Evolutionary conservation across 176 grass and related monocot species (phyloP), one percentile per base, ranked within the genome.

Genomic region (Bromus sterilis): DNA sequence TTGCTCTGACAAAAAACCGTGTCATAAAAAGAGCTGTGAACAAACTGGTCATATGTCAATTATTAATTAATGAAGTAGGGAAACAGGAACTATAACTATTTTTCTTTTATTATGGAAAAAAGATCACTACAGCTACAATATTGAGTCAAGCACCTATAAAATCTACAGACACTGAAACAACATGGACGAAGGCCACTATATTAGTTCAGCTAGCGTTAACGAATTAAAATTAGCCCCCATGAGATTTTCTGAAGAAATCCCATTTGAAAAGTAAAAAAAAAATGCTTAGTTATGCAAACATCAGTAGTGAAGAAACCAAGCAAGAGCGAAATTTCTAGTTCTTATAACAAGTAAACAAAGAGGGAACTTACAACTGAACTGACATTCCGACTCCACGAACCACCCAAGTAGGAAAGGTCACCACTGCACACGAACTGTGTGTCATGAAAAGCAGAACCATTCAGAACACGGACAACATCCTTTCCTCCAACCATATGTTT

Each of bases 401-500:
- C 95, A 26, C 95, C 92, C 12, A 93, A 83, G 76, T 94, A 98
- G 2, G 90, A 89, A 62, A 95, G 95, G 29, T 98, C 88, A 4
- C 95, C 95, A 67, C 66, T 88, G 46, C 95, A 95, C 49, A 95
- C 92, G 33, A 98, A 93, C 35, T 95, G 88, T 9, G 95, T 98
- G 67, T 95, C 95, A 82, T 98, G 95, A 86, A 98, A 98, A 74
- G 95, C 92, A 59, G 95, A 98, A 72, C 90, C 74, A 72, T 95
- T 95, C 16, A 98, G 80, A 81, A 98, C 92, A 79, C 90, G 84
- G 32, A 98, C 84, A 43, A 95, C 95, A 74, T 98, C 92, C 75
- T 92, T 92, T 83, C 95, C 95, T 79, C 92, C 95, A 85, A 98
- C 92, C 92, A 98, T 94, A 77, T 98, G 95, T 48, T 98, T 98